Percentiles rank a stretch among this genome's conserved stretches.
Evolutionary conservation across 495 filamentous ascomycete genomes (phyloP).

Genomic region (Penicillium chermesinum): DNA sequence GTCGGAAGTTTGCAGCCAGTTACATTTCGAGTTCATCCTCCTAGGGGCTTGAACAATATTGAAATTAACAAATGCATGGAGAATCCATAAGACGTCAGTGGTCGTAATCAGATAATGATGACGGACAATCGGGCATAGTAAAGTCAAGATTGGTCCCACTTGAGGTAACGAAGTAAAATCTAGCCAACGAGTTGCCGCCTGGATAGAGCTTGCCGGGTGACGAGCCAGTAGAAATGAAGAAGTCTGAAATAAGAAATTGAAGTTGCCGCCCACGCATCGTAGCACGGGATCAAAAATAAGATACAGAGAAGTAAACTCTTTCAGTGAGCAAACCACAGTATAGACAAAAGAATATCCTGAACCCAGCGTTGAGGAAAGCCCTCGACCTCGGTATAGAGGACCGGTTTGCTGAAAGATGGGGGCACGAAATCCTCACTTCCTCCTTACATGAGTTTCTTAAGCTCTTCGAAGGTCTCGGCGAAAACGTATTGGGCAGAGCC

Average conservation of each 20-base stretch:
- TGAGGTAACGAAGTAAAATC: slow-evolving; percentile 11
- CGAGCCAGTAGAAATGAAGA: slow-evolving; percentile 12
- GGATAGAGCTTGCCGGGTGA: slow-evolving; percentile 1
- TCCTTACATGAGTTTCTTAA: not conserved
- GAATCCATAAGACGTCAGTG: not conserved
- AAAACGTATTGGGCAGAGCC: slow-evolving; percentile 38
- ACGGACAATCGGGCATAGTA: not conserved
- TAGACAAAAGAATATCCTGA: slow-evolving; percentile 22
- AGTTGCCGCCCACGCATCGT: slow-evolving; percentile 26
- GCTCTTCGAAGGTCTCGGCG: not conserved
- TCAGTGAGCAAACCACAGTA: slow-evolving; percentile 26
- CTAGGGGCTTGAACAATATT: not conserved
- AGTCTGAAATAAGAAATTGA: slow-evolving; percentile 29
- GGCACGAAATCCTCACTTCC: slow-evolving; percentile 12
- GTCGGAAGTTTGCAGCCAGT: not conserved
- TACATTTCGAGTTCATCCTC: not conserved
- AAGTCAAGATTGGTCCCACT: slow-evolving; percentile 10
- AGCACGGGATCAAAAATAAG: slow-evolving; percentile 36
- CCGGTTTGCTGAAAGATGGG: slow-evolving; percentile 9
- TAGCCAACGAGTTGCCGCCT: slow-evolving; percentile 5
- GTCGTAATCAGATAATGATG: not conserved
- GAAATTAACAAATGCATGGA: not conserved
- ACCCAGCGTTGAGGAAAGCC: slow-evolving; percentile 11
- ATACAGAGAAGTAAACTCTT: slow-evolving; percentile 38
- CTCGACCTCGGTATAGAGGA: not conserved